Conservation (phyloP, 2,329 filamentous ascomycete genomes). For the Fusarium subtropicale region DNA sequence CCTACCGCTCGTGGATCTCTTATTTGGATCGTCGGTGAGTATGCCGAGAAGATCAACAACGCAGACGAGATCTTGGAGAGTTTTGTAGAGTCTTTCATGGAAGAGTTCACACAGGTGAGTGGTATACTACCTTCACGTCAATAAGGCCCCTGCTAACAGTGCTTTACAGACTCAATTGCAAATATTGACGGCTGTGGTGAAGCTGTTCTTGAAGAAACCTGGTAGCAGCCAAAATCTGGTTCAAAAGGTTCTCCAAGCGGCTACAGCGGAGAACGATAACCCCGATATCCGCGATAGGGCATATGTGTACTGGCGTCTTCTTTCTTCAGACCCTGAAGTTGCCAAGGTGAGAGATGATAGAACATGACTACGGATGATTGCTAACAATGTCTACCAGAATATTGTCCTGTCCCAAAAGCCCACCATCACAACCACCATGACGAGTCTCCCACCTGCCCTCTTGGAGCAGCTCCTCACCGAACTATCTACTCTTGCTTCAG, state of each 20-base stretch:
- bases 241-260: conserved; percentile 91
- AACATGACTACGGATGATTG: neutral
- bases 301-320: conserved; percentile 97
- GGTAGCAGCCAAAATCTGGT: conserved; percentile 91
- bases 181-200: conserved; percentile 96
- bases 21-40: conserved; percentile 99
- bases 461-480: conserved; percentile 92
- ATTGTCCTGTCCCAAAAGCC: conserved; percentile 95
- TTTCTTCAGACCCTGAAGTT: conserved; percentile 90
- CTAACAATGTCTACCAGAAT: conserved; percentile 57
- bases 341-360: conserved; percentile 73
- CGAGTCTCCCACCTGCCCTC: conserved; percentile 82
- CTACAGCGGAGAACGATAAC: conserved; percentile 96
- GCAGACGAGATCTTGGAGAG: conserved; percentile 92
- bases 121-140: neutral
- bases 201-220: conserved; percentile 96
- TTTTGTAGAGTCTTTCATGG: conserved; percentile 94
- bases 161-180: conserved; percentile 88
- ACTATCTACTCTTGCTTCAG: conserved; percentile 93
- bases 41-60: conserved; percentile 98
- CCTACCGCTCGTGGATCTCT: conserved; percentile 88
- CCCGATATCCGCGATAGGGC: conserved; percentile 96
- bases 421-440: conserved; percentile 93
- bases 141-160: neutral
- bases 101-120: conserved; percentile 92